These are phyloP conservation scores for Leccinellum albellum DNA, from an alignment of 768 basidiomycete species.

Conservation along the genomic window DNA sequence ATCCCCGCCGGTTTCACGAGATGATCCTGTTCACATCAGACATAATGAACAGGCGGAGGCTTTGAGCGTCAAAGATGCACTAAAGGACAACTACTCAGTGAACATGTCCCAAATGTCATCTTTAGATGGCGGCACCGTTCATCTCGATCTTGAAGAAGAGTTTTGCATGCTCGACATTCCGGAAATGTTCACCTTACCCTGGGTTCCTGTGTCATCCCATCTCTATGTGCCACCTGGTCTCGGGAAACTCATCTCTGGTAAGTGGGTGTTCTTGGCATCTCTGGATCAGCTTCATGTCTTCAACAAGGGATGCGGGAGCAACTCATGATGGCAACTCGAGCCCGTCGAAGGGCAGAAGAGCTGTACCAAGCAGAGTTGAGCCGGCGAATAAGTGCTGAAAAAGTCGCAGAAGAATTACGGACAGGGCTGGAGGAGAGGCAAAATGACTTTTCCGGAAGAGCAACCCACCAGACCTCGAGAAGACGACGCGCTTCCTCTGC, in stretches of 20 bases:
- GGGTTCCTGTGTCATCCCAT: conserved; percentile 27
- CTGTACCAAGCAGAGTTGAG: conserved; percentile 29
- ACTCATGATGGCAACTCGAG: conserved; percentile 27
- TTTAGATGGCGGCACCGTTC: neutral
- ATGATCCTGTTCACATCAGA: neutral
- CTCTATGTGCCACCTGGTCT: conserved; percentile 36
- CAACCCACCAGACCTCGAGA: neutral
- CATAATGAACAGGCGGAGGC: conserved; percentile 1
- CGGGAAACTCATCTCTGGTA: conserved; percentile 35
- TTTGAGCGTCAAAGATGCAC: neutral
- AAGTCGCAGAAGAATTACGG: conserved; percentile 17
- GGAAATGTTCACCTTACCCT: conserved; percentile 32
- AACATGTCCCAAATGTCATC: neutral
- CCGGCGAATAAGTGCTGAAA: conserved; percentile 31
- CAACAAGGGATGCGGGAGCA: conserved; percentile 33
- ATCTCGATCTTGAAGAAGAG: conserved; percentile 12
- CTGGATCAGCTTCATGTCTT: conserved; percentile 1
- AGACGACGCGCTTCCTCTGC: neutral
- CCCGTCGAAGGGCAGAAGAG: conserved; percentile 34
- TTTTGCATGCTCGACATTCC: conserved; percentile 35
- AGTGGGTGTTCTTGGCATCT: conserved; percentile 2
- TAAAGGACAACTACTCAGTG: neutral
- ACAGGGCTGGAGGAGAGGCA: conserved; percentile 3
- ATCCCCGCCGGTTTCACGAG: neutral
- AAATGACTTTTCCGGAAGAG: neutral